phyloP scores from a whole-genome alignment of 2,329 filamentous ascomycete species.

The Neofusicoccum umdonicola region DNA sequence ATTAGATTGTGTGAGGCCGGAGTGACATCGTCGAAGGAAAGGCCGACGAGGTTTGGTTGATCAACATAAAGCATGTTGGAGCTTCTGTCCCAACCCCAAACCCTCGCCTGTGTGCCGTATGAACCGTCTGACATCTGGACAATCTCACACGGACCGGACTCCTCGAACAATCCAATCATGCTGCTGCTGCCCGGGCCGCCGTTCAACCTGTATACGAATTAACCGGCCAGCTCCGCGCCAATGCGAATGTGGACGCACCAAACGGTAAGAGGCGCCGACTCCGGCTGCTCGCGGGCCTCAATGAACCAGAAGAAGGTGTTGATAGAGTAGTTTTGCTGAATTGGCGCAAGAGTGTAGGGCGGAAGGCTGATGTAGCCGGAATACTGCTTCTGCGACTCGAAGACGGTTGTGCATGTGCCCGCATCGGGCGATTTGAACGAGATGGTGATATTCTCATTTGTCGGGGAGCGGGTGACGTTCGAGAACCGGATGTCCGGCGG shows the following conservation, averaged over 20 bases:
- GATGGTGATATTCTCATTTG: constrained; percentile 63
- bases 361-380: constrained; percentile 67
- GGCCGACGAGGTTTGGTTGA: constrained; percentile 68
- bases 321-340: constrained; percentile 56
- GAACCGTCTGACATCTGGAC: constrained; percentile 42
- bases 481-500: constrained; percentile 41
- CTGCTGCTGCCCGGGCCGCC: constrained; percentile 66
- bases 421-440: constrained; percentile 62
- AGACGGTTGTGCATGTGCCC: constrained; percentile 64
- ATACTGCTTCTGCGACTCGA: constrained; percentile 65
- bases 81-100: constrained; percentile 65
- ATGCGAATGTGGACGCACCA: constrained; percentile 29
- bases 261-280: constrained; percentile 55
- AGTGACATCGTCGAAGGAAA: constrained; percentile 63
- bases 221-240: constrained; percentile 30
- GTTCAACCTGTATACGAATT: constrained; percentile 62
- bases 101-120: constrained; percentile 56
- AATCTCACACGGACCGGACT: constrained; percentile 52
- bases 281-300: constrained; percentile 53
- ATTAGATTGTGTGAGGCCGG: constrained; percentile 45
- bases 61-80: constrained; percentile 60
- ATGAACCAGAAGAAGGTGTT: constrained; percentile 68
- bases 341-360: constrained; percentile 45
- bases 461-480: constrained; percentile 60
- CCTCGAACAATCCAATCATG: constrained; percentile 63